Evolutionary conservation across 225 moss, liverwort and hornwort species (phyloP).

Genomic region (Sphagnum contortum): DNA sequence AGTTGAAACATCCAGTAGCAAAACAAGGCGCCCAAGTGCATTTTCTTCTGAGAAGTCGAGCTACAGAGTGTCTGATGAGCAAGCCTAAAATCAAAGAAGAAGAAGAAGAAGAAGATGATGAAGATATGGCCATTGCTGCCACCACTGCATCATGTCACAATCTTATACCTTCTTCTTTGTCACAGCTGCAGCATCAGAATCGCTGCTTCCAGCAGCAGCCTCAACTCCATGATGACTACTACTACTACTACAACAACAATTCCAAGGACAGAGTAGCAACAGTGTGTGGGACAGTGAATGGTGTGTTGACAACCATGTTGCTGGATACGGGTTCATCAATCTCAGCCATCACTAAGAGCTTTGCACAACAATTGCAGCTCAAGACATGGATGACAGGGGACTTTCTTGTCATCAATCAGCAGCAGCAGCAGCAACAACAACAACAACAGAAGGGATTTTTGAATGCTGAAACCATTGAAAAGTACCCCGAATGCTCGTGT

Average conservation of each 20-base stretch:
- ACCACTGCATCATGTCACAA: too few species aligned
- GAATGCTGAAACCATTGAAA: slow-evolving; percentile 18
- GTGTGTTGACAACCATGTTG: slow-evolving; percentile 14
- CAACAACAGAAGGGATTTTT: neutral
- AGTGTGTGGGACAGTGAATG: slow-evolving; percentile 16
- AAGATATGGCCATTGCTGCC: too few species aligned
- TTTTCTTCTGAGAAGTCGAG: neutral
- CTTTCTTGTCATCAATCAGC: slow-evolving; percentile 12
- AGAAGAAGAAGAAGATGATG: neutral
- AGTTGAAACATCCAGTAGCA: neutral
- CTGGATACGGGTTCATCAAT: slow-evolving; percentile 19
- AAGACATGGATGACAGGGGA: slow-evolving; percentile 20
- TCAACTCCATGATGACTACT: neutral
- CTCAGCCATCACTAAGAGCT: slow-evolving; percentile 16
- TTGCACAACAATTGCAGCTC: slow-evolving; percentile 18
- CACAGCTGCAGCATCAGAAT: neutral
- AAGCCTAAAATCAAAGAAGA: neutral
- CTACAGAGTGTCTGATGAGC: neutral
- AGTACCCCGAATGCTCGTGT: slow-evolving; percentile 11
- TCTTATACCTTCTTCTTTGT: too few species aligned
- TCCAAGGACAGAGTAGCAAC: slow-evolving; percentile 11
- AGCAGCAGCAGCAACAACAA: too few species aligned
- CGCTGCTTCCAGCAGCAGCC: neutral
- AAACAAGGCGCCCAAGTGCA: slow-evolving; percentile 17
- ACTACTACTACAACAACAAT: too few species aligned